phyloP scores from a whole-genome alignment of 2,329 filamentous ascomycete genomes.

The Nemania sp. region DNA sequence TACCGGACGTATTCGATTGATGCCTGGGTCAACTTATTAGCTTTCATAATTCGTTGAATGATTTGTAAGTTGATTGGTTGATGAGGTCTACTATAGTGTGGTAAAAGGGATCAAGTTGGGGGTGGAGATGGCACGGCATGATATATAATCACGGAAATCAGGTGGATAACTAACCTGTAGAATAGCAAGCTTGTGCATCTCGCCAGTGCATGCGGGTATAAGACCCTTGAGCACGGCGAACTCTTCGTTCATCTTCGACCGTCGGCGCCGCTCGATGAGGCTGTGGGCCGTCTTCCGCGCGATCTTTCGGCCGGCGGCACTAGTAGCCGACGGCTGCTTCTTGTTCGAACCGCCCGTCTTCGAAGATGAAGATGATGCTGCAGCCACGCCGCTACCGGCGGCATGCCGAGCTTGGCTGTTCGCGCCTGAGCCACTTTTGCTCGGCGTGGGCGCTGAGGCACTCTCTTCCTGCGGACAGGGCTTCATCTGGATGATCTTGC shows the following conservation, averaged over 20 bases:
- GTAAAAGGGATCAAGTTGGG: neutral
- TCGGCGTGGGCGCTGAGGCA: constrained; percentile 29
- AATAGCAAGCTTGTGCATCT: constrained; percentile 98
- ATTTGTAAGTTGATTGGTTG: too few species aligned
- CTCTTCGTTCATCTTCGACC: constrained; percentile 99
- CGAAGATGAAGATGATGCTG: constrained; percentile 19
- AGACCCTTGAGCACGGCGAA: constrained; percentile 91
- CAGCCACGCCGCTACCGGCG: constrained; percentile 14
- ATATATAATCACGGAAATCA: too few species aligned
- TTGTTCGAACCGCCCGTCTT: constrained; percentile 56
- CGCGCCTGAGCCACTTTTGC: constrained; percentile 10
- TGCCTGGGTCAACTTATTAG: constrained; percentile 57
- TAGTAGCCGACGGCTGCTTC: constrained; percentile 75
- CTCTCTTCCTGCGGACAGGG: constrained; percentile 54
- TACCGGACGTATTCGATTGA: constrained; percentile 97
- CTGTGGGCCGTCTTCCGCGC: constrained; percentile 96
- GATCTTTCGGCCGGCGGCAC: constrained; percentile 89
- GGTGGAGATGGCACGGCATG: neutral
- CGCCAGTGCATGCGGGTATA: constrained; percentile 93
- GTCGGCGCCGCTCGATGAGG: constrained; percentile 83
- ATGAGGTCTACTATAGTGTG: neutral
- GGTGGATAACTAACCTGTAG: constrained; percentile 67
- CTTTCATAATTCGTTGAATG: neutral
- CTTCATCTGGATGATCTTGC: constrained; percentile 99
- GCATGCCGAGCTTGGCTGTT: constrained; percentile 15